Conservation (phyloP, 169 alveolate species). For the Cyclospora cayetanensis region DNA sequence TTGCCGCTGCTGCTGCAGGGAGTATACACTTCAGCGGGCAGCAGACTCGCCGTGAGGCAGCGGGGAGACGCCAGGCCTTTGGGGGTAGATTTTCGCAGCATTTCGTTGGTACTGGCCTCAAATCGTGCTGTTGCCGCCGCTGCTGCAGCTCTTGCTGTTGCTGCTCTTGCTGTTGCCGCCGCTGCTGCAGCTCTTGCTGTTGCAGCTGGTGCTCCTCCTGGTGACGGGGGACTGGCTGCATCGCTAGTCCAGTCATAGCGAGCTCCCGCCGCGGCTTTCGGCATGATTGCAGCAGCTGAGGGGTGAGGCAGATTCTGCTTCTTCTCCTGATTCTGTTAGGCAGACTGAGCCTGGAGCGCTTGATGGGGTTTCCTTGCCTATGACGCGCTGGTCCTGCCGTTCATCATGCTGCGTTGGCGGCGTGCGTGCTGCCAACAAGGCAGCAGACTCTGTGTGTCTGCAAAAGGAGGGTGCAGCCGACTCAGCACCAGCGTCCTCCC, state of each 20-base stretch:
- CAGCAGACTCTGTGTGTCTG: too few relatives aligned
- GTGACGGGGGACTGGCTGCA: not conserved
- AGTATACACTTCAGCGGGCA: not conserved
- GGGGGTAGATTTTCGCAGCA: not conserved
- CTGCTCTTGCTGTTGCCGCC: not conserved
- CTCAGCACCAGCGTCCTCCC: too few relatives aligned
- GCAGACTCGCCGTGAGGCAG: not conserved
- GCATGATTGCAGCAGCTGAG: too few relatives aligned
- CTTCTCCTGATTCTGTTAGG: not conserved
- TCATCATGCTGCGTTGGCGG: too few relatives aligned
- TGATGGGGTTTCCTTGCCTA: not conserved
- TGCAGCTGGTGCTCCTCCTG: not conserved
- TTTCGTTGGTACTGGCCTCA: not conserved
- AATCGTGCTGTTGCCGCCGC: conserved; percentile 15
- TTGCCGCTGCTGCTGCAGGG: conserved; percentile 1
- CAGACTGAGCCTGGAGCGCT: not conserved
- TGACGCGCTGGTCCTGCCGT: too few relatives aligned
- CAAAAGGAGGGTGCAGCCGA: too few relatives aligned
- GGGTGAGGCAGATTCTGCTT: conserved; percentile 6
- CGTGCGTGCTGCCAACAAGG: too few relatives aligned
- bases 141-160: not conserved
- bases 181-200: conserved; percentile 5
- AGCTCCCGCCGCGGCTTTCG: too few relatives aligned
- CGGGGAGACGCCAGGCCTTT: not conserved
- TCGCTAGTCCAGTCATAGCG: too few relatives aligned